phyloP scores from a whole-genome alignment of 352 stramenopile species.

The Porosira glacialis region DNA sequence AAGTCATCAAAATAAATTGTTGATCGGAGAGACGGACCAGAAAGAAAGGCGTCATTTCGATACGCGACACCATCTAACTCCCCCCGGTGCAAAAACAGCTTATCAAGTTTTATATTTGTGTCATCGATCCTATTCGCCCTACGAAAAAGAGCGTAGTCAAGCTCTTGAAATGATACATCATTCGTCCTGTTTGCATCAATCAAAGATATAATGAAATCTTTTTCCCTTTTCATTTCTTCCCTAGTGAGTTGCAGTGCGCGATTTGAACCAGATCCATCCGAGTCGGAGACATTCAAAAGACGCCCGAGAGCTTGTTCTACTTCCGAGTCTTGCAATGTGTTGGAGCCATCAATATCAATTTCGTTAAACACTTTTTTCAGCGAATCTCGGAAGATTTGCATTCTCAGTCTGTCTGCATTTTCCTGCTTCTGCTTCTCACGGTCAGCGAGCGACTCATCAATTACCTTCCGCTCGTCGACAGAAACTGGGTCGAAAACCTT shows the following conservation, averaged over 20 bases:
- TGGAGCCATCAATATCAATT: constrained; percentile 34
- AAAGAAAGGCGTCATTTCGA: constrained; percentile 28
- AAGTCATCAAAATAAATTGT: constrained; percentile 49
- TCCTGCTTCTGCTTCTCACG: constrained; percentile 13
- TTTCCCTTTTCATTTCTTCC: constrained; percentile 23
- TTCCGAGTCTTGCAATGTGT: constrained; percentile 23
- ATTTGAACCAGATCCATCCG: background rate
- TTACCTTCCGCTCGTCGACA: background rate
- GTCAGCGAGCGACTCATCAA: constrained; percentile 21
- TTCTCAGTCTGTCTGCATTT: constrained; percentile 5
- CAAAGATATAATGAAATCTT: constrained; percentile 24
- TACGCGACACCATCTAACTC: background rate
- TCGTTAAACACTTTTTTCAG: constrained; percentile 29
- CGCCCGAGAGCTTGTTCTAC: constrained; percentile 16
- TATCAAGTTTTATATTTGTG: constrained; percentile 23
- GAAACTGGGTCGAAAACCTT: constrained; percentile 21
- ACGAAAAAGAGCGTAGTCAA: constrained; percentile 31
- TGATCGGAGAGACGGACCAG: constrained; percentile 2
- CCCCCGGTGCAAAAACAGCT: background rate
- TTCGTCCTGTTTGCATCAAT: constrained; percentile 37
- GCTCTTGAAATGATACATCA: constrained; percentile 40
- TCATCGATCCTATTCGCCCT: constrained; percentile 35
- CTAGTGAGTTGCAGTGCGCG: background rate
- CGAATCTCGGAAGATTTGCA: constrained; percentile 19
- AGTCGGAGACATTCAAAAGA: constrained; percentile 17